Evolutionary conservation across 805 yeast species (phyloP), one percentile per base, ranked within the genome.

Genomic region (Schizosaccharomyces lindneri): DNA sequence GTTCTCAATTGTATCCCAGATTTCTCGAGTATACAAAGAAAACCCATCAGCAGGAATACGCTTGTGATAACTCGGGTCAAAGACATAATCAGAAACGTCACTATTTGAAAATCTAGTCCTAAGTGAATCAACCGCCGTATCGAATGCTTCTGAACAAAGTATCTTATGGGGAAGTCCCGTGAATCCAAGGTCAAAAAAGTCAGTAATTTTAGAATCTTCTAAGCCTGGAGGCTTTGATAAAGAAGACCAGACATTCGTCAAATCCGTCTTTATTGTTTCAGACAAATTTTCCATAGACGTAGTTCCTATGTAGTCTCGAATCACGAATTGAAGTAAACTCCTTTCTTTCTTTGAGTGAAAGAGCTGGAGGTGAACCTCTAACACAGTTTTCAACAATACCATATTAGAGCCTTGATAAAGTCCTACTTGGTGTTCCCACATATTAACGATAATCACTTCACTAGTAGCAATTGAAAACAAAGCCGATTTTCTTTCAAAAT

Each of bases 401-500:
- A 93, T 85, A 69, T 93, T 93, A 29, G 97, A 97, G 61, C 98
- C 98, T 71, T 90, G 97, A 69, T 93, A 93, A 55, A 93, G 76
- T 9, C 98, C 98, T 62, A 93, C 88, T 72, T 93, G 98, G 67
- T 87, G 85, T 71, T 93, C 98, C 97, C 97, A 93, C 69, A 90
- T 81, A 71, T 93, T 93, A 55, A 93, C 84, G 64, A 93, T 87
- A 66, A 93, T 76, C 4, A 89, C 82, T 69, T 93, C 97, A 17
- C 93, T 82, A 0, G 96, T 89, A 11, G 97, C 81, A 64, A 93
- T 75, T 0, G 98, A 97, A 75, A 93, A 93, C 55, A 93, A 74
- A 0, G 97, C 97, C 1, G 96, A 89, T 67, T 93, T 93, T 63
- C 98, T 79, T 72, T 93, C 98, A 71, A 93, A 93, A 72, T 93